A percentile compares a stretch with the other conserved stretches of the same genome.
Evolutionary conservation across 116 monocot genomes (phyloP).

Genomic region (Thalassia testudinum): DNA sequence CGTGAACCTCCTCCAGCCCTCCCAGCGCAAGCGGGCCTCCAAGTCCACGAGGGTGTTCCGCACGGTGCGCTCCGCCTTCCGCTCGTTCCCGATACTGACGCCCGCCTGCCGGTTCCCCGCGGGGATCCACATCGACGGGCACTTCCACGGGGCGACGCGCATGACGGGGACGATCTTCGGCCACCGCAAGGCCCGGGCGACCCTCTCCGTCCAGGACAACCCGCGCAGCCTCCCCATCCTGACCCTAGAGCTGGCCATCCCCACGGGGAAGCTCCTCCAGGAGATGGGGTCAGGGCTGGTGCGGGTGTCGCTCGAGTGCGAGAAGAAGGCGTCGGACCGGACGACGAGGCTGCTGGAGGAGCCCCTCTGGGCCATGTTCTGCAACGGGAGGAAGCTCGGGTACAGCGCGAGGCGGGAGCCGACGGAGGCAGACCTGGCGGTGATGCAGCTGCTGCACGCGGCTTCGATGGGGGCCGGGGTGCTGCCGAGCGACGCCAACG

Average conservation of each 20-base stretch:
- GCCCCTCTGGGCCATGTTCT: constrained; percentile 55
- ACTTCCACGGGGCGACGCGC: constrained; percentile 57
- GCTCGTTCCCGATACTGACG: constrained; percentile 61
- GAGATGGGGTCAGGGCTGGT: constrained; percentile 68
- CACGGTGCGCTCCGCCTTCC: constrained; percentile 44
- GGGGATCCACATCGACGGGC: constrained; percentile 20
- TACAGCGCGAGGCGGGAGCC: constrained; percentile 48
- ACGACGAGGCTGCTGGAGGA: constrained; percentile 48
- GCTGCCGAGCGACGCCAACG: constrained; percentile 27
- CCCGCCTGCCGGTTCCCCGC: constrained; percentile 11
- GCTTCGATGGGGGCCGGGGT: constrained; percentile 94
- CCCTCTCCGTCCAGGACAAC: constrained; percentile 64
- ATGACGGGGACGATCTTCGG: constrained; percentile 85
- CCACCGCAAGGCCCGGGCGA: constrained; percentile 46
- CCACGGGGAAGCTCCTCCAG: constrained; percentile 69
- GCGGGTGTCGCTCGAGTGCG: constrained; percentile 86
- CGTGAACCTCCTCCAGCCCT: no score
- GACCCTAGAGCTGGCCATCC: constrained; percentile 50
- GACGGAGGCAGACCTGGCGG: constrained; percentile 39
- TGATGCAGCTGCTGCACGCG: constrained; percentile 69
- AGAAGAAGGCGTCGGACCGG: constrained; percentile 33
- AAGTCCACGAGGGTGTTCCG: constrained; percentile 29
- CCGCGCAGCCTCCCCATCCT: constrained; percentile 50
- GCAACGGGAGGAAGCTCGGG: constrained; percentile 64
- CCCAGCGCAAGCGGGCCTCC: no score